Base-by-base conservation (phyloP, 331 rosid species). In the Pyrus hybrid region DNA sequence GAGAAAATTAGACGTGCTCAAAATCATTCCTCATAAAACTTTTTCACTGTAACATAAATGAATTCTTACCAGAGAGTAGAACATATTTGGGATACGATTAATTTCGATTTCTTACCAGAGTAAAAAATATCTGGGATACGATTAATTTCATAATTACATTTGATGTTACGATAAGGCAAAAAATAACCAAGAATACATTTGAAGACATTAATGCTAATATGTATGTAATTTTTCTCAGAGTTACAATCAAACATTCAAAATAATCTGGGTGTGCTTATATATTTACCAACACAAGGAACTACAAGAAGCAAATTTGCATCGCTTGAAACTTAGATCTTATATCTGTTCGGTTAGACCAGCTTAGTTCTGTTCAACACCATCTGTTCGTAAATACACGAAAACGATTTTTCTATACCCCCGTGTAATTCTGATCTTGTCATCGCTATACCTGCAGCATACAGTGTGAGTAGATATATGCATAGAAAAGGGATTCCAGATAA, bases 361-460 rank as follows among this genome's bases (percentile, higher is more conserved):
- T 79, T 64, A 79, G 17, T 71, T 67, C 70, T 72, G 60, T 63
- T 75, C 81, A 20, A 72, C 54, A 57, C 84, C 78, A 67, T 79
- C 89, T 1, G 77, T 41, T 51, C 88, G 85, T 61, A 82, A n/a
- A 80, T 93, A 93, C 49, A 91, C 89, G 37, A 93, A 93, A 35
- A 87, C 41, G 74, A 88, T 81, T 26, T 82, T 78, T 41, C 85
- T 87, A 82, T 78, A 85, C 9, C 91, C 98, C 25, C 84, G 80
- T 57, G 85, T 88, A 23, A 93, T 85, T 86, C 96, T 90, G 80
- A 93, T 84, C 87, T 83, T 90, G 32, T 83, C 91, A 37, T 93
- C 98, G 11, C 80, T 75, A 83, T 90, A 91, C 75, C 98, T 91
- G 93, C 80, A 83, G 67, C 72, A 35, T 35, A 47, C 18, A 12